Percentiles rank a stretch among this genome's conserved stretches.
Conservation (phyloP, 805 yeast species). For the Lipomyces yamadae region DNA sequence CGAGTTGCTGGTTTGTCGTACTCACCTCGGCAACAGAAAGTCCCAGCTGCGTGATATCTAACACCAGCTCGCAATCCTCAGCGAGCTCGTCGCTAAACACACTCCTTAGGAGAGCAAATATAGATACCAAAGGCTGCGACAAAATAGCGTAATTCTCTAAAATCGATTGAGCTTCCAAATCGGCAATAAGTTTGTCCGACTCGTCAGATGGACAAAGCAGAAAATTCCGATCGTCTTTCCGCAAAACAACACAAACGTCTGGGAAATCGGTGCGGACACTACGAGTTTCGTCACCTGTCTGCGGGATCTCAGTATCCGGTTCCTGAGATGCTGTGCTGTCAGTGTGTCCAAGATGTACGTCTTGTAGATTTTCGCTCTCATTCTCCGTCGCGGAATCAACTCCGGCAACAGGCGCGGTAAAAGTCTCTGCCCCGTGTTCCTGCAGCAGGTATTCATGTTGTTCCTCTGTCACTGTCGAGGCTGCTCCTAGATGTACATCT, state of each 20-base stretch:
- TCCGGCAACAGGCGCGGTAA: neutral
- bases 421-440: neutral
- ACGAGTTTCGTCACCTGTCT: neutral
- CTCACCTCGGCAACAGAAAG: slow-evolving; percentile 29
- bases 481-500: neutral
- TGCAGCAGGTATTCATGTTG: neutral
- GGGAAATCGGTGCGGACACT: slow-evolving; percentile 19
- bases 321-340: neutral
- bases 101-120: slow-evolving; percentile 23
- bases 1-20: neutral
- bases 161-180: slow-evolving; percentile 7
- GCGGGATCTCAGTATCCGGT: neutral
- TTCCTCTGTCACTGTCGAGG: neutral
- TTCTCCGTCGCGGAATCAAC: neutral
- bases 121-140: slow-evolving; percentile 20
- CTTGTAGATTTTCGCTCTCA: neutral
- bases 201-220: slow-evolving; percentile 25
- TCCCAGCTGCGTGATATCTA: slow-evolving; percentile 24
- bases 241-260: slow-evolving; percentile 16
- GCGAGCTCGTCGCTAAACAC: slow-evolving; percentile 16
- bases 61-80: slow-evolving; percentile 19
- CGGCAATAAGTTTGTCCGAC: slow-evolving; percentile 6
- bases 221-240: slow-evolving; percentile 11
- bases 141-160: slow-evolving; percentile 13
- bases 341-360: neutral